Evolutionary conservation across 2,329 filamentous ascomycete genomes (phyloP).

Genomic region (Sporothrix globosa): DNA sequence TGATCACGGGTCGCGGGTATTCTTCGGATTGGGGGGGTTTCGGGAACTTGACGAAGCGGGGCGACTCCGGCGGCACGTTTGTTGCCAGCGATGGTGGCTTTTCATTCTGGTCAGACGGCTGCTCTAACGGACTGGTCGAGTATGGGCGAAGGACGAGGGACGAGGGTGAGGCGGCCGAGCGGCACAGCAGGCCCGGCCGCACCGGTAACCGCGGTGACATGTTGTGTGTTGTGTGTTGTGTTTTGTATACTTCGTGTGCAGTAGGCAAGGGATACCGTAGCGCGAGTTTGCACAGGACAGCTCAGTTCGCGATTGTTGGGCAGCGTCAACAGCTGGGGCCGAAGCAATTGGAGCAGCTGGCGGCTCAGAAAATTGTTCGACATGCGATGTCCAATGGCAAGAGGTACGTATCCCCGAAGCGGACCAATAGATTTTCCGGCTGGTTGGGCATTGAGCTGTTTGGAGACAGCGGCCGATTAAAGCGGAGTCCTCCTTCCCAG

Average conservation of each 20-base stretch:
- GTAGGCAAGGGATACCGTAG: neutral
- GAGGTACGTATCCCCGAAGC: neutral
- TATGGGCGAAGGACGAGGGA: slow-evolving; percentile 15
- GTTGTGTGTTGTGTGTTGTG: neutral
- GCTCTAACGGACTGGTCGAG: neutral
- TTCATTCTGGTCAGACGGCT: slow-evolving; percentile 17
- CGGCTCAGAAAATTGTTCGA: slow-evolving; percentile 32
- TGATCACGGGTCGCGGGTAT: slow-evolving; percentile 54
- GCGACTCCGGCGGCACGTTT: slow-evolving; percentile 76
- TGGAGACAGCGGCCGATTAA: neutral
- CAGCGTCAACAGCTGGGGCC: neutral
- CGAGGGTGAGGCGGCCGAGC: slow-evolving; percentile 5
- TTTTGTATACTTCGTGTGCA: neutral
- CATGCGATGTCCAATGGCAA: slow-evolving; percentile 6
- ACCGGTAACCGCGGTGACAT: slow-evolving; percentile 34
- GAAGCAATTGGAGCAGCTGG: slow-evolving; percentile 8
- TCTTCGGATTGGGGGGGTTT: slow-evolving; percentile 70
- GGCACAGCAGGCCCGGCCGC: slow-evolving; percentile 30
- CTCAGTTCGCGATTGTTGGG: slow-evolving; percentile 7
- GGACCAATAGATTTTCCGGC: slow-evolving; percentile 30
- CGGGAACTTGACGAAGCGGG: slow-evolving; percentile 82
- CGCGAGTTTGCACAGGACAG: neutral
- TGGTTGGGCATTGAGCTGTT: neutral
- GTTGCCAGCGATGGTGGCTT: slow-evolving; percentile 34
- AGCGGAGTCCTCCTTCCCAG: slow-evolving; percentile 23